phyloP scores from a whole-genome alignment of 352 stramenopile genomes.

The Globisporangium okanoganense region DNA sequence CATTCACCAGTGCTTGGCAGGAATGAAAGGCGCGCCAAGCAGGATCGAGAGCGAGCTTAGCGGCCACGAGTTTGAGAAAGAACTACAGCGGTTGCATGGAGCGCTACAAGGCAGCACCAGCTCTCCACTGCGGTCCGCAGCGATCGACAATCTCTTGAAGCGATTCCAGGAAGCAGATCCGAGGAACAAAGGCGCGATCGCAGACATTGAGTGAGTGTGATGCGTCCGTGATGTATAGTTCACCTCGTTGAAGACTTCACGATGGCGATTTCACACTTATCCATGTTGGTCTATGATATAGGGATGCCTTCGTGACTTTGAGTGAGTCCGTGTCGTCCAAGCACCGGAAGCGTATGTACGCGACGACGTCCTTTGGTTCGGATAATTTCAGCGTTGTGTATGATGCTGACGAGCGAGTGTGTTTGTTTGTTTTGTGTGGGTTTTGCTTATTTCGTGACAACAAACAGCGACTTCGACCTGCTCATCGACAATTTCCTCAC shows the following conservation, averaged over 20 bases:
- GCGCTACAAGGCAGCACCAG: background rate
- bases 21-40: background rate
- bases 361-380: no score
- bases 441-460: background rate
- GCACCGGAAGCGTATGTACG: constrained; percentile 1
- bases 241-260: no score
- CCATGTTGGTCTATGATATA: background rate
- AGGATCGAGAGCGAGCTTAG: background rate
- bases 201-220: background rate
- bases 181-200: constrained; percentile 10
- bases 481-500: constrained; percentile 3
- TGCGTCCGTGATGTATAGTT: background rate
- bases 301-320: background rate
- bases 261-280: background rate
- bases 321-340: constrained; percentile 1
- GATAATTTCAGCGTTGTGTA: background rate
- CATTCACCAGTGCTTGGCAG: background rate
- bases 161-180: constrained; percentile 18
- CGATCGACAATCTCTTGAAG: constrained; percentile 6
- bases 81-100: background rate
- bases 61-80: background rate
- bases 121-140: background rate
- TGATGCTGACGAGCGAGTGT: background rate
- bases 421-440: background rate
- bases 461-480: constrained; percentile 6